phyloP scores from a whole-genome alignment of 2,329 filamentous ascomycete genomes.

The Macrophomina phaseolina region DNA sequence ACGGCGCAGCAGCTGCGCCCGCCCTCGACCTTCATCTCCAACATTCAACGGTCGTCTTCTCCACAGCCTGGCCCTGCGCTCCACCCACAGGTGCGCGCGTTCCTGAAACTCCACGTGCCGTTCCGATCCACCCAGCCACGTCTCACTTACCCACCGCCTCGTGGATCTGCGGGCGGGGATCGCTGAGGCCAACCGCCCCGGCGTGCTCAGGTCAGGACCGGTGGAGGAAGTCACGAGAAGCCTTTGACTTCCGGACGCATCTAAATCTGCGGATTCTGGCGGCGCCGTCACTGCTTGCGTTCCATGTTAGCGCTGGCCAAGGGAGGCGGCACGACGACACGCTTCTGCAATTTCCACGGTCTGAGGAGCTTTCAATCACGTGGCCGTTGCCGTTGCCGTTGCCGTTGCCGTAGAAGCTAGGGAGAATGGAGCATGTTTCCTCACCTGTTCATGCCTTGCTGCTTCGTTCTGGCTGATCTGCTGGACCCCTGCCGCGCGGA shows the following conservation, averaged over 20 bases:
- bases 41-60: constrained; percentile 17
- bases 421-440: background rate
- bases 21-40: constrained; percentile 16
- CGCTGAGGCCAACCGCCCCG: background rate
- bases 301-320: background rate
- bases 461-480: background rate
- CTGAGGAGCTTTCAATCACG: background rate
- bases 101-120: constrained; percentile 14
- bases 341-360: background rate
- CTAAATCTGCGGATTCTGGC: background rate
- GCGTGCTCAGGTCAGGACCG: background rate
- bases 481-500: background rate
- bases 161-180: constrained; percentile 17
- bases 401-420: background rate
- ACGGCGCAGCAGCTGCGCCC: constrained; percentile 3
- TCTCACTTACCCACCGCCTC: constrained; percentile 21
- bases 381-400: background rate
- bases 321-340: background rate
- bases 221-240: background rate
- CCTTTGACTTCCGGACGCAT: background rate
- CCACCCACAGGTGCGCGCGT: constrained; percentile 1
- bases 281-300: background rate
- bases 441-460: background rate
- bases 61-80: background rate
- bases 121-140: constrained; percentile 1